Base-by-base conservation (phyloP, 148 eudicot species). In the Camellia lanceoleosa region DNA sequence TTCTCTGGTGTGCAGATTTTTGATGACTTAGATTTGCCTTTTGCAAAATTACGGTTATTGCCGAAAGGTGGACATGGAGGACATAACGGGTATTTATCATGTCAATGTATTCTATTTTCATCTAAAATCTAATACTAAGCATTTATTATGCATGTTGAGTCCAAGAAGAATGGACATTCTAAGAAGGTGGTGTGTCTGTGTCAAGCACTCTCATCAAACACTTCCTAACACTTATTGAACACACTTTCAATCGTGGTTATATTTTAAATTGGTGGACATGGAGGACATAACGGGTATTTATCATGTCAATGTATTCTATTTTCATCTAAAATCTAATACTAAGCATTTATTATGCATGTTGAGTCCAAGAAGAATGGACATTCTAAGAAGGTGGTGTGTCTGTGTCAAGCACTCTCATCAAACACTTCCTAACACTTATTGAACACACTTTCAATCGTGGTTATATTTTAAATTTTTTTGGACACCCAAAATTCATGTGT, bases 201-300 rank as follows among this genome's bases (percentile, higher is more conserved):
- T 30, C 38, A 30, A 30, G 1, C 38, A 30, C 38, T 30, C 38
- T 30, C 0, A 1, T 30, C 38, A 30, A 30, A 30, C 38, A 30
- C 38, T 30, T 30, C 1, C 38, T 30, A 30, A 30, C 38, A 30
- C 38, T 30, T 30, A 30, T 30, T 30, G 38, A 30, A 30, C 38
- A 30, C 38, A 30, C 38, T 30, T 30, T 30, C 38, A 30, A 30
- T 30, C 1, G 1, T 30, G 38, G 1, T 30, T 30, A 30, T n/a
- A n/a, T n/a, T n/a, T n/a, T n/a, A n/a, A n/a, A n/a, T n/a, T n/a
- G 99, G 99, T 76, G 99, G 99, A 78, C 99, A 96, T 84, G 99
- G 99, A 78, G 99, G 99, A 75, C 99, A 96, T 81, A 96, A 96
- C 63, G 99, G 99, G 99, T 96, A 93, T 43, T 44, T 81, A 56